These are phyloP conservation scores for Pezizomycotina sp. DNA, from an alignment of 2,329 filamentous ascomycete species.

Conservation along the genomic window DNA sequence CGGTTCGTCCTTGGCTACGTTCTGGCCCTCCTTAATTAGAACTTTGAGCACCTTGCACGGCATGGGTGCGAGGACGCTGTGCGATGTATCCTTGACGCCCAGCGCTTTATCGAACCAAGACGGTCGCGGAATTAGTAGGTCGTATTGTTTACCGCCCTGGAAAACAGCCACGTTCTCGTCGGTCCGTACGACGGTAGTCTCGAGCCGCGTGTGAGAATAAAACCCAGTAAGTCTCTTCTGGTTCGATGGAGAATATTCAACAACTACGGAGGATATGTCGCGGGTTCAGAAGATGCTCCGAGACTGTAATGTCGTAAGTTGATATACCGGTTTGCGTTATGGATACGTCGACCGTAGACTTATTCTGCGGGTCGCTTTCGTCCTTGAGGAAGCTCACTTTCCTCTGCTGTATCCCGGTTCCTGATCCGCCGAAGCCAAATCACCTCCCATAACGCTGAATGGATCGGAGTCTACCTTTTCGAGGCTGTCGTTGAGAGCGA, in stretches of 20 bases:
- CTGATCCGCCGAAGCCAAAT: constrained; percentile 22
- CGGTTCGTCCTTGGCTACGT: constrained; percentile 68
- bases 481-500: constrained; percentile 29
- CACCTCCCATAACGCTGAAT: constrained; percentile 26
- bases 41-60: constrained; percentile 90
- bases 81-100: constrained; percentile 39
- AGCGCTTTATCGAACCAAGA: constrained; percentile 77
- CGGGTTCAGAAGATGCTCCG: constrained; percentile 31
- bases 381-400: constrained; percentile 22
- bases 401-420: constrained; percentile 21
- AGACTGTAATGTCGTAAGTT: constrained; percentile 32
- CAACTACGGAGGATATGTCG: constrained; percentile 34
- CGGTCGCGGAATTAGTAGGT: constrained; percentile 42
- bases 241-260: constrained; percentile 27
- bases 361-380: constrained; percentile 10
- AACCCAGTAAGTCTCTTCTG: constrained; percentile 49
- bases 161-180: constrained; percentile 56
- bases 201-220: constrained; percentile 64
- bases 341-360: constrained; percentile 11
- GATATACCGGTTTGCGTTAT: constrained; percentile 27
- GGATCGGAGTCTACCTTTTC: constrained; percentile 25
- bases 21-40: constrained; percentile 65
- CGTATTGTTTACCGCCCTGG: constrained; percentile 45
- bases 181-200: constrained; percentile 57
- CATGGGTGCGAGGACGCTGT: constrained; percentile 85